Evolutionary conservation across 2,329 filamentous ascomycete species (phyloP).

Genomic region (Aspergillus flavus): DNA sequence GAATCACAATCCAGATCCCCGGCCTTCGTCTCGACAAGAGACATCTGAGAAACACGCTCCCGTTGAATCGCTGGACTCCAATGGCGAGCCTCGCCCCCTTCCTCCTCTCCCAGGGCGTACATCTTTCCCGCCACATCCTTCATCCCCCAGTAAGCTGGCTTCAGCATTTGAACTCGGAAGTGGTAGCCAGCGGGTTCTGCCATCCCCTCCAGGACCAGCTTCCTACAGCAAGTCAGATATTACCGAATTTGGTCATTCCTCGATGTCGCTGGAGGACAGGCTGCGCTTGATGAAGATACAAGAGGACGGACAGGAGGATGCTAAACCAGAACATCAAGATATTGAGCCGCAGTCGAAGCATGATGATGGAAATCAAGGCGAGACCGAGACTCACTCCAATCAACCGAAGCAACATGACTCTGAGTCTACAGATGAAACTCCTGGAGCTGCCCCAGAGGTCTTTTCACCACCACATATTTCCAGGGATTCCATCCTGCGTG

Average conservation of each 20-base stretch:
- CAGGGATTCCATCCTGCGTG: constrained; percentile 87
- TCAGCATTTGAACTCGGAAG: constrained; percentile 73
- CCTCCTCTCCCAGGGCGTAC: constrained; percentile 71
- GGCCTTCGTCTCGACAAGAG: constrained; percentile 48
- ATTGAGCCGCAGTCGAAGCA: neutral
- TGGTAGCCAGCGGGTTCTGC: constrained; percentile 68
- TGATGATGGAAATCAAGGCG: constrained; percentile 25
- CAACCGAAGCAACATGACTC: constrained; percentile 33
- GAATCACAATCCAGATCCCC: constrained; percentile 66
- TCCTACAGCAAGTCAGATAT: constrained; percentile 75
- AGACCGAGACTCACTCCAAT: constrained; percentile 38
- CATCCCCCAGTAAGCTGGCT: constrained; percentile 66
- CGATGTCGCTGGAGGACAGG: constrained; percentile 83
- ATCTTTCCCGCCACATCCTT: constrained; percentile 48
- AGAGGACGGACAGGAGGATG: constrained; percentile 59
- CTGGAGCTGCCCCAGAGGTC: constrained; percentile 59
- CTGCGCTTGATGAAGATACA: constrained; percentile 83
- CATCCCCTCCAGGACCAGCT: constrained; percentile 70
- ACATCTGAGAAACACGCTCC: constrained; percentile 52
- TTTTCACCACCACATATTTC: constrained; percentile 76
- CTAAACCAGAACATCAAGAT: neutral
- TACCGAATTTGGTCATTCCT: constrained; percentile 71
- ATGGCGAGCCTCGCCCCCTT: constrained; percentile 79
- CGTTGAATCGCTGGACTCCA: constrained; percentile 74
- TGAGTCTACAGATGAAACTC: constrained; percentile 5